These are phyloP conservation scores for Purpureocillium takamizusanense DNA, from an alignment of 2,329 filamentous ascomycete species.

Conservation along the genomic window DNA sequence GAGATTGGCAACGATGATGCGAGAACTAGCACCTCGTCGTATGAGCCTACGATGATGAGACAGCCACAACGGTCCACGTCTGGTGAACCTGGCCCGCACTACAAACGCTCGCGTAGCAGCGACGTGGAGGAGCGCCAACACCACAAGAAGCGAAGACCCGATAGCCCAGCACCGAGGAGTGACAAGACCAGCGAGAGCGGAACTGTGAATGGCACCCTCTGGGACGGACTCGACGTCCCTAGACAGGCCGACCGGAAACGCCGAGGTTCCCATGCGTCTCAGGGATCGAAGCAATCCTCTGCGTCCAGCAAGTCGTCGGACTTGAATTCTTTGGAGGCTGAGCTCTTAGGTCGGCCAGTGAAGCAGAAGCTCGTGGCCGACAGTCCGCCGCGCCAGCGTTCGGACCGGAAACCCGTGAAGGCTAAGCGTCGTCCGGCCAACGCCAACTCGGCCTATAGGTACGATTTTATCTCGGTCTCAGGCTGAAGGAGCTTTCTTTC, in stretches of 20 bases:
- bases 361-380: constrained; percentile 19
- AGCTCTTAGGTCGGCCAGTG: constrained; percentile 23
- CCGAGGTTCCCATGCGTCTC: constrained; percentile 13
- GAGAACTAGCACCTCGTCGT: background rate
- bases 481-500: background rate
- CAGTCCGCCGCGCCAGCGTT: constrained; percentile 12
- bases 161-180: background rate
- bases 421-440: constrained; percentile 22
- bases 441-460: constrained; percentile 30
- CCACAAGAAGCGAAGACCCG: constrained; percentile 3
- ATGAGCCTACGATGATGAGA: no score
- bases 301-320: constrained; percentile 24
- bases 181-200: constrained; percentile 1
- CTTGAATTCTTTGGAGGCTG: constrained; percentile 28
- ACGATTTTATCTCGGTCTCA: background rate
- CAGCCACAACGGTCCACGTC: no score
- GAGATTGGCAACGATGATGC: constrained; percentile 1
- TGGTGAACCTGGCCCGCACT: no score
- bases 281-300: constrained; percentile 19
- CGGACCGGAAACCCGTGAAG: constrained; percentile 11
- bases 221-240: constrained; percentile 4
- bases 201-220: background rate
- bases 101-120: constrained; percentile 5
- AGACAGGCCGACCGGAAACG: constrained; percentile 5
- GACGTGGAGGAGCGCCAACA: constrained; percentile 5